A percentile compares a stretch with the other conserved stretches of the same genome.
Evolutionary conservation across 768 basidiomycete genomes (phyloP).

Genomic region (Pisolithus microcarpus): DNA sequence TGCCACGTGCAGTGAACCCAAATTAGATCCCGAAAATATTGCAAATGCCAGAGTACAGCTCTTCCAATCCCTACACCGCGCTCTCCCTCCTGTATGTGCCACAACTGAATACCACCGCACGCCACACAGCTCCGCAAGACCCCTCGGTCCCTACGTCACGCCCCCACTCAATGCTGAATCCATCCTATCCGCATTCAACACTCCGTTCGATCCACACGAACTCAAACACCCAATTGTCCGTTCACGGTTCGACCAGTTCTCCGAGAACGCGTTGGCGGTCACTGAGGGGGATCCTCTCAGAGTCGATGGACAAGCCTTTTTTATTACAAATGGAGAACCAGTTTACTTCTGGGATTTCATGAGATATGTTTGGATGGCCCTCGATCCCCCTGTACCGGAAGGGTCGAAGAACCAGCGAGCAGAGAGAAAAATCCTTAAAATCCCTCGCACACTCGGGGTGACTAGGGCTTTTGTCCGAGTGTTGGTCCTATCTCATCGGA

Average conservation of each 20-base stretch:
- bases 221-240: slow-evolving; percentile 54
- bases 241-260: slow-evolving; percentile 77
- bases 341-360: slow-evolving; percentile 95
- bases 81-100: slow-evolving; percentile 54
- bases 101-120: slow-evolving; percentile 61
- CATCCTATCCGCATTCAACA: slow-evolving; percentile 51
- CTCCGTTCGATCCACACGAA: slow-evolving; percentile 31
- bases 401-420: too few relatives aligned
- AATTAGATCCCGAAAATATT: slow-evolving; percentile 9
- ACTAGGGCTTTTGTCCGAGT: too few relatives aligned
- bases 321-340: slow-evolving; percentile 96
- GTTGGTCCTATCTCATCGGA: too few relatives aligned
- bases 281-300: slow-evolving; percentile 52
- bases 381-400: too few relatives aligned
- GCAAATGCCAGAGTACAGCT: slow-evolving; percentile 28
- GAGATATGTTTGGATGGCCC: slow-evolving; percentile 67
- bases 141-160: slow-evolving; percentile 73
- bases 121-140: slow-evolving; percentile 75
- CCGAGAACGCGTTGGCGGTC: slow-evolving; percentile 47
- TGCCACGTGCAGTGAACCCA: too few relatives aligned
- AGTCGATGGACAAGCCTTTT: slow-evolving; percentile 91
- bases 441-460: too few relatives aligned
- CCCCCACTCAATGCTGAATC: slow-evolving; percentile 49
- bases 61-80: slow-evolving; percentile 35
- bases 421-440: too few relatives aligned